Evolutionary conservation across 768 basidiomycete species (phyloP).

Genomic region (Hypholoma sublateritium): DNA sequence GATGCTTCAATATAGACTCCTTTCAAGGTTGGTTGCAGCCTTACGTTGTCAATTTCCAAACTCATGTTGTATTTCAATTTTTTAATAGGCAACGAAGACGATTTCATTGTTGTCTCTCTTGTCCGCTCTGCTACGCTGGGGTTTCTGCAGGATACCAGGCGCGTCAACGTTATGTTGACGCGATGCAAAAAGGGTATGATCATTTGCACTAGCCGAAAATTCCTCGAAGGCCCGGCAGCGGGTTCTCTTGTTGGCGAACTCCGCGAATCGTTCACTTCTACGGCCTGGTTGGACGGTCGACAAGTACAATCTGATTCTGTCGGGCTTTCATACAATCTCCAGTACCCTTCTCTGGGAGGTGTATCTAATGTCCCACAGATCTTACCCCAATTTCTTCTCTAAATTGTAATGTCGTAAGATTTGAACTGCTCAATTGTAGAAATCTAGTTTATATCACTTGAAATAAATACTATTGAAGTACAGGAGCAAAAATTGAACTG

Average conservation of each 20-base stretch:
- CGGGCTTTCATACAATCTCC: too few relatives aligned
- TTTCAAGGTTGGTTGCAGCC: not conserved
- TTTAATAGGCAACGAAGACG: constrained; percentile 65
- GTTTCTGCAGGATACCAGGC: constrained; percentile 54
- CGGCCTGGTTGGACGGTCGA: constrained; percentile 12
- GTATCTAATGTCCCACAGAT: too few relatives aligned
- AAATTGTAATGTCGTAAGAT: too few relatives aligned
- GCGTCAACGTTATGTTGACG: constrained; percentile 77
- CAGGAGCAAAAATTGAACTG: too few relatives aligned
- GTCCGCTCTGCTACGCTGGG: constrained; percentile 64
- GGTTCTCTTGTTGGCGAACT: constrained; percentile 33
- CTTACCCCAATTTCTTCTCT: too few relatives aligned
- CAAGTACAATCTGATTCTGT: not conserved
- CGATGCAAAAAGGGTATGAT: constrained; percentile 68
- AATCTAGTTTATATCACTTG: too few relatives aligned
- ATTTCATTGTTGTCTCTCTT: constrained; percentile 70
- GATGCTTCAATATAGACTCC: constrained; percentile 74
- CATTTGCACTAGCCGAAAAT: constrained; percentile 54
- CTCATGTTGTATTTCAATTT: not conserved
- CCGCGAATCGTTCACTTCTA: constrained; percentile 17
- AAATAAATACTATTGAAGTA: too few relatives aligned
- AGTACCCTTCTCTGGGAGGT: too few relatives aligned
- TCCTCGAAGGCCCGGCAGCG: constrained; percentile 40
- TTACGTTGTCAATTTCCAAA: not conserved
- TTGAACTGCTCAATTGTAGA: too few relatives aligned